Base-by-base conservation (phyloP, 2,329 filamentous ascomycete species). In the Cladobotryum protrusum region DNA sequence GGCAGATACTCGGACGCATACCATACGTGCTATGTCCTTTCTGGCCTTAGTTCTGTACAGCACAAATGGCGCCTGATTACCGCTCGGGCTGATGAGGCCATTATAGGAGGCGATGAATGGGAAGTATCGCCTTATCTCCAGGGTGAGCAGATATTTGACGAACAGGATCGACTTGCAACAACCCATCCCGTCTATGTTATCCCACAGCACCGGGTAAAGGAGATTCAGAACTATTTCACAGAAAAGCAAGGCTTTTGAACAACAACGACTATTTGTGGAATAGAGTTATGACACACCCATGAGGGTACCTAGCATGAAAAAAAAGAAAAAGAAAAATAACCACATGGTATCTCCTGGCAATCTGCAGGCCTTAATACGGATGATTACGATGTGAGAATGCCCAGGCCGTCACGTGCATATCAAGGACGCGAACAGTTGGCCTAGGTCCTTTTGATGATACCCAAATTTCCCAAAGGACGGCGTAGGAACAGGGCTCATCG, bases 21-120 rank as follows among this genome's bases (percentile, higher is more conserved):
- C 63, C 92, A 97, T 69, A 89, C 89, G 41, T 93, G 88, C 71
- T 97, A 97, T 70, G 89, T 91, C 29, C 78, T 97, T 17, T 84
- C 86, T 18, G 92, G 92, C 5, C 75, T 97, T 57, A 93, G 88
- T 66, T 86, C 84, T 47, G 85, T 86, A 19, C 89, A 95, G 69
- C 81, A 96, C 66, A 72, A 76, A 60, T 82, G 78, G 78, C 67
- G 71, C 54, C 68, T 80, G 59, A 62, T 56, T 39, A 49, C 57
- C 49, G 57, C 62, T 54, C 67, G 68, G 42, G 52, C 61, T 45
- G 63, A 68, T 32, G 61, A 59, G 43, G 55, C 58, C 49, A 62
- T 63, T 63, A 62, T 58, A 62, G 59, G 62, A 53, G 64, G 61
- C 47, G 68, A 74, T 48, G 65, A 64, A 48, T 80, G 76, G 73